Evolutionary conservation across 2,329 filamentous ascomycete genomes (phyloP).

Genomic region (Colletotrichum liriopes): DNA sequence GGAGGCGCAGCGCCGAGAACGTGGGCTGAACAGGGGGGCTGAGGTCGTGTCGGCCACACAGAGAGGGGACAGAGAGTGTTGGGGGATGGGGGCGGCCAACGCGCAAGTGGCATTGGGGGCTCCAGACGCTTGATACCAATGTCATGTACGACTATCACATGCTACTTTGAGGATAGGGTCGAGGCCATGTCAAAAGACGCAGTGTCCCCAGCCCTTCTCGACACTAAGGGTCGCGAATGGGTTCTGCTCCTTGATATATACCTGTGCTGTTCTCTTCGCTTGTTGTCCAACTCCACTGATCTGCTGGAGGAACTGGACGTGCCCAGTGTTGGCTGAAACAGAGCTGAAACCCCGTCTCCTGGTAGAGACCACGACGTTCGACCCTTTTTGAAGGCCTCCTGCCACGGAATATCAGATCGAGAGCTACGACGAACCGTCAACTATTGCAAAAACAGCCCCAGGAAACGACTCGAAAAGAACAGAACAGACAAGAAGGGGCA

Average conservation of each 20-base stretch:
- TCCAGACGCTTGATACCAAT: slow-evolving; percentile 6
- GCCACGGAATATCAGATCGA: neutral
- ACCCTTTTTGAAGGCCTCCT: slow-evolving; percentile 1
- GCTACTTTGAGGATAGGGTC: neutral
- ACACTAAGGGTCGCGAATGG: neutral
- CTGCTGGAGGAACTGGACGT: slow-evolving; percentile 21
- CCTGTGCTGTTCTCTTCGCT: neutral
- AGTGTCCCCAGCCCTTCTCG: slow-evolving; percentile 1
- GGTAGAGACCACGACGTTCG: slow-evolving; percentile 3
- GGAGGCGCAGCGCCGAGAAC: slow-evolving; percentile 31
- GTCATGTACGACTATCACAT: slow-evolving; percentile 30
- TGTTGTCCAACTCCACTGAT: slow-evolving; percentile 17
- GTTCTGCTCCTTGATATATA: slow-evolving; percentile 12
- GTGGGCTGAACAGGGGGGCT: slow-evolving; percentile 17
- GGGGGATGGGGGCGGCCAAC: slow-evolving; percentile 20
- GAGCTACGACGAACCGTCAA: neutral
- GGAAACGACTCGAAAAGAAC: neutral
- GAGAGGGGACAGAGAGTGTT: neutral
- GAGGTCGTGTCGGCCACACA: slow-evolving; percentile 21
- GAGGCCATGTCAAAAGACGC: slow-evolving; percentile 18
- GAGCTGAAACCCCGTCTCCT: slow-evolving; percentile 37
- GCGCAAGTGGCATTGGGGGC: neutral
- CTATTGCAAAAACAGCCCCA: neutral
- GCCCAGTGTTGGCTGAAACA: slow-evolving; percentile 36
- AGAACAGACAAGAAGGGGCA: neutral